phyloP scores from a whole-genome alignment of 1,284 basidiomycete genomes.

The Amylostereum chailletii region DNA sequence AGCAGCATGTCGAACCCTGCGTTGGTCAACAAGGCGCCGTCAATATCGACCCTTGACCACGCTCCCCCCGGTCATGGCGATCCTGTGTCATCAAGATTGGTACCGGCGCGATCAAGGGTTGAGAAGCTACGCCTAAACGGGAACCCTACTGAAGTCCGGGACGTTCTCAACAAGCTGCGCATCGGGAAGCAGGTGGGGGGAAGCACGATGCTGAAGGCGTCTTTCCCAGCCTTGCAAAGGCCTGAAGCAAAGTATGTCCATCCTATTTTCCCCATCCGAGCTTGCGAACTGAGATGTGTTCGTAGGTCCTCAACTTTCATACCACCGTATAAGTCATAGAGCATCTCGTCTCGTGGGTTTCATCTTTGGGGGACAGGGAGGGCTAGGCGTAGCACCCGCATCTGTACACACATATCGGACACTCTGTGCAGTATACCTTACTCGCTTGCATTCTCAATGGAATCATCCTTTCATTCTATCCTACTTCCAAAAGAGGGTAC shows the following conservation, averaged over 20 bases:
- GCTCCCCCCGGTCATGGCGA: conserved; percentile 41
- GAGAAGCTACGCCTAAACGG: conserved; percentile 41
- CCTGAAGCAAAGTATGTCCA: conserved; percentile 26
- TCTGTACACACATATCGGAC: neutral
- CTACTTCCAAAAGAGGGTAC: neutral
- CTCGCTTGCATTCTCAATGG: neutral
- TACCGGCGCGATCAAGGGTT: conserved; percentile 43
- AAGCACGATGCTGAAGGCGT: conserved; percentile 52
- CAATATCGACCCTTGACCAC: conserved; percentile 69
- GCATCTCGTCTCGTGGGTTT: neutral
- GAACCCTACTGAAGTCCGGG: conserved; percentile 64
- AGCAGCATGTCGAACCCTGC: conserved; percentile 72
- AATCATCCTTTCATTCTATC: neutral
- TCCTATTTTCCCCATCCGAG: neutral
- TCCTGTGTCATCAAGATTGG: conserved; percentile 23
- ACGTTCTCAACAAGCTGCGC: conserved; percentile 68
- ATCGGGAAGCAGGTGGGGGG: conserved; percentile 59
- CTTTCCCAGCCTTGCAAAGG: conserved; percentile 45
- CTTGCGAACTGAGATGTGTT: neutral
- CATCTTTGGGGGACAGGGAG: too few relatives aligned
- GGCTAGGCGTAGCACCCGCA: too few relatives aligned
- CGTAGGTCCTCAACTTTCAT: conserved; percentile 15
- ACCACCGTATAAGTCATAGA: conserved; percentile 21
- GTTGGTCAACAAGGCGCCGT: conserved; percentile 47
- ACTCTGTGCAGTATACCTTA: neutral